Percentiles rank a stretch among this genome's conserved stretches.
Conservation (phyloP, 371 early-diverging fungal species). For the Rhizopus arrhizus region DNA sequence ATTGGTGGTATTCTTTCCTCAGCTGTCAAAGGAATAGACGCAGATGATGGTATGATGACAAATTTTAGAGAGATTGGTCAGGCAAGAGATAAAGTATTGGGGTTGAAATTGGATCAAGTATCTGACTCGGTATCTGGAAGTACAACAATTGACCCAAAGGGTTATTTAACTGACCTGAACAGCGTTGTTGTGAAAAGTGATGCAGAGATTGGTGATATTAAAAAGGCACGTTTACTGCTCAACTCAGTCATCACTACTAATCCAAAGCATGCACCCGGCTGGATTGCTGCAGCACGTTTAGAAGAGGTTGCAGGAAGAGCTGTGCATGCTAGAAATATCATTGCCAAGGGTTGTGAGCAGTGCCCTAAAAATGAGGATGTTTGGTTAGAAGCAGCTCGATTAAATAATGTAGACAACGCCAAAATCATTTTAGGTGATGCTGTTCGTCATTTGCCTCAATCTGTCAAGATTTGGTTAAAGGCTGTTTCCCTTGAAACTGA, state of each 20-base stretch:
- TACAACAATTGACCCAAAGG: conserved; percentile 89
- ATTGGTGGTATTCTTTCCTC: conserved; percentile 57
- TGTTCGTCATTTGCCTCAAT: conserved; percentile 85
- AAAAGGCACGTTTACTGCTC: conserved; percentile 86
- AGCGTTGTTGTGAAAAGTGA: conserved; percentile 80
- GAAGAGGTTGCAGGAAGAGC: conserved; percentile 92
- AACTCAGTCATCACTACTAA: conserved; percentile 90
- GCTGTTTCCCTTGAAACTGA: conserved; percentile 89
- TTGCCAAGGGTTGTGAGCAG: conserved; percentile 91
- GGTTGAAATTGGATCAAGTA: conserved; percentile 86
- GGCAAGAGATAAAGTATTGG: conserved; percentile 89
- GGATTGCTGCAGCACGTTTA: conserved; percentile 97
- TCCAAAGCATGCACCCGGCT: conserved; percentile 94
- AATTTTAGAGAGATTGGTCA: conserved; percentile 92
- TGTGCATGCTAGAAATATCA: conserved; percentile 80
- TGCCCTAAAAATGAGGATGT: conserved; percentile 94
- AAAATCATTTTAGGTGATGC: conserved; percentile 91
- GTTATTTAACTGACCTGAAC: conserved; percentile 92
- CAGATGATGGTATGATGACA: conserved; percentile 67
- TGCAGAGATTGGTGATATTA: conserved; percentile 93
- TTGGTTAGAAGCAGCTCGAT: conserved; percentile 94
- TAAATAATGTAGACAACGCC: conserved; percentile 83
- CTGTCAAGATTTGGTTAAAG: conserved; percentile 91
- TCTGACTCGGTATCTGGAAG: conserved; percentile 76
- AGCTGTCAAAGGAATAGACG: conserved; percentile 17